Evolutionary conservation across 495 filamentous ascomycete genomes (phyloP).

Genomic region (Penicillium verhagenii): DNA sequence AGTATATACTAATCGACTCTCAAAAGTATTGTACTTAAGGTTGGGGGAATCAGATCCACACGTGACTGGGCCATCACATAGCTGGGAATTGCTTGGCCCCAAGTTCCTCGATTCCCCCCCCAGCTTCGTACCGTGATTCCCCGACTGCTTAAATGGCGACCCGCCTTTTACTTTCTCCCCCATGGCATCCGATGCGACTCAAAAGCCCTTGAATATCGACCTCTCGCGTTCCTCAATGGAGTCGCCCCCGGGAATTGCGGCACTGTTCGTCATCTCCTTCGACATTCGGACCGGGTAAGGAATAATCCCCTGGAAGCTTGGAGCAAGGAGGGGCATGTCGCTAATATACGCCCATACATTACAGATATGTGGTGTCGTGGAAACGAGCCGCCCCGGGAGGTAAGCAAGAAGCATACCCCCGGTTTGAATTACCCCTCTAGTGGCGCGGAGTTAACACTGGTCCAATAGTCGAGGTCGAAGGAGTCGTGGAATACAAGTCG

Average conservation of each 20-base stretch:
- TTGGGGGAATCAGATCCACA: conserved; percentile 14
- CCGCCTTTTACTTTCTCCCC: conserved; percentile 4
- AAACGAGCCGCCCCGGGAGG: conserved; percentile 65
- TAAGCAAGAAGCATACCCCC: conserved; percentile 28
- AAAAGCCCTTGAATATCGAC: conserved; percentile 35
- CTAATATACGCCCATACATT: conserved; percentile 13
- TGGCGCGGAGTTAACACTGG: conserved; percentile 20
- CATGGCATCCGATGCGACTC: conserved; percentile 35
- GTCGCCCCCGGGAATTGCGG: conserved; percentile 66
- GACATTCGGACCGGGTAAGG: conserved; percentile 78
- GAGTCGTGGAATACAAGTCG: conserved; percentile 90
- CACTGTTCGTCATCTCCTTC: conserved; percentile 84
- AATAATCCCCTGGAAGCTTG: conserved; percentile 5
- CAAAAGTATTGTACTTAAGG: too few relatives aligned
- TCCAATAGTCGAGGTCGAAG: conserved; percentile 71
- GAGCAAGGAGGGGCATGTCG: conserved; percentile 9
- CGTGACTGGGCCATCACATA: too few relatives aligned
- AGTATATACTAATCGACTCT: too few relatives aligned
- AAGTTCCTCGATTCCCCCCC: conserved; percentile 9
- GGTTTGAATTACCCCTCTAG: not conserved
- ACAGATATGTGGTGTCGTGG: conserved; percentile 81
- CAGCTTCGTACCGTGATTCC: conserved; percentile 21
- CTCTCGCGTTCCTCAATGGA: conserved; percentile 38
- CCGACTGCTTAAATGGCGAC: conserved; percentile 24
- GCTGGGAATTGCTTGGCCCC: not conserved